Evolutionary conservation across 768 basidiomycete genomes (phyloP).

Genomic region (Lepiota brunneoincarnata): DNA sequence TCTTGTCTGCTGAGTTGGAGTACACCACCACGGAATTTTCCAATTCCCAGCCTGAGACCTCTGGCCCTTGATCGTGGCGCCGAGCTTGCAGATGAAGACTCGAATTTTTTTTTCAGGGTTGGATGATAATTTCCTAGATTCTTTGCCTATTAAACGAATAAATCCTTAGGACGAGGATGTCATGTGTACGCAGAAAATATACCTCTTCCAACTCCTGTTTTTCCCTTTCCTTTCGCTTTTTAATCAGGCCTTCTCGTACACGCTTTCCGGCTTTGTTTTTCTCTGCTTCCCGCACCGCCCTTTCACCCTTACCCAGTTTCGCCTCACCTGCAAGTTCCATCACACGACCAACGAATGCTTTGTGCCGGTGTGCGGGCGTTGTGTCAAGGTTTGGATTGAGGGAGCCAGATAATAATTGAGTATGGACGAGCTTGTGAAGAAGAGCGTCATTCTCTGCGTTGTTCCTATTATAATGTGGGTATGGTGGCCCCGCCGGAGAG

Average conservation of each 20-base stretch:
- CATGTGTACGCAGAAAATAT: conserved; percentile 25
- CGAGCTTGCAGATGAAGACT: conserved; percentile 20
- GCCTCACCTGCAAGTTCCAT: conserved; percentile 67
- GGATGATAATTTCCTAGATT: conserved; percentile 85
- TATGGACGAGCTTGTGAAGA: conserved; percentile 78
- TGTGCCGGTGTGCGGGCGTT: conserved; percentile 64
- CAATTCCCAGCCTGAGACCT: conserved; percentile 78
- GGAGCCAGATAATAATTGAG: conserved; percentile 74
- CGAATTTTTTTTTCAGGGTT: conserved; percentile 64
- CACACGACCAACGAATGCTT: conserved; percentile 75
- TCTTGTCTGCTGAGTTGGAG: conserved; percentile 65
- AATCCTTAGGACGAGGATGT: not conserved
- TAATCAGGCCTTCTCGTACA: conserved; percentile 66
- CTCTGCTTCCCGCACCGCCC: conserved; percentile 54
- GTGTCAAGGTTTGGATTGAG: conserved; percentile 58
- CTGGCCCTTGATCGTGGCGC: conserved; percentile 50
- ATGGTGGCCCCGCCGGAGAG: not conserved
- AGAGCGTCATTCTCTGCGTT: conserved; percentile 76
- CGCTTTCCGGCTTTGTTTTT: conserved; percentile 68
- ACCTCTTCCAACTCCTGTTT: conserved; percentile 69
- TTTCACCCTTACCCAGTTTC: conserved; percentile 77
- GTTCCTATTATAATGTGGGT: conserved; percentile 43
- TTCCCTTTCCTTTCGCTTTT: conserved; percentile 58
- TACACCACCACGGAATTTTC: conserved; percentile 68
- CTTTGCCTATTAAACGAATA: conserved; percentile 56